Evolutionary conservation across 441 rosid genomes (phyloP).

Genomic region (Erodium moschatum): DNA sequence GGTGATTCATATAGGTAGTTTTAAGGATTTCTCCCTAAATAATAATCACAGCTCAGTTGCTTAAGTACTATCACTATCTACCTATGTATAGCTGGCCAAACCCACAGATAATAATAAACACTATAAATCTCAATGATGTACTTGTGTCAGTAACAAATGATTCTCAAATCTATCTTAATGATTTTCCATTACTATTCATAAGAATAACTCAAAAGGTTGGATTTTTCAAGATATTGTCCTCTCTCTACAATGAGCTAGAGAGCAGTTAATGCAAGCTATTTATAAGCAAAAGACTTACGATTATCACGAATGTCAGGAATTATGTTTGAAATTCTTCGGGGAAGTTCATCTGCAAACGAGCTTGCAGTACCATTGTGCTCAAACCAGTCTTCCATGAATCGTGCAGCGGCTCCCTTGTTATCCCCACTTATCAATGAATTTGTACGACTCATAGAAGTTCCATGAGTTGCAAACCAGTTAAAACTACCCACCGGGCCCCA

Average conservation of each 20-base stretch:
- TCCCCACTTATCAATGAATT: slow-evolving; percentile 92
- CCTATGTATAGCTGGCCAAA: background rate
- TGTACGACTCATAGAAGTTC: slow-evolving; percentile 94
- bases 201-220: background rate
- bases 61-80: background rate
- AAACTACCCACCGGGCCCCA: slow-evolving; percentile 95
- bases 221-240: background rate
- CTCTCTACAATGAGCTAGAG: background rate
- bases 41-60: background rate
- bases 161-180: background rate
- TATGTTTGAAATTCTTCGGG: slow-evolving; percentile 64
- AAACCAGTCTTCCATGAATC: slow-evolving; percentile 95
- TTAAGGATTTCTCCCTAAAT: too few species aligned
- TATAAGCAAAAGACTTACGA: slow-evolving; percentile 39
- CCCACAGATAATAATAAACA: background rate
- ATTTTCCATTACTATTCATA: background rate
- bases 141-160: background rate
- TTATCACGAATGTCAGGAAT: slow-evolving; percentile 34
- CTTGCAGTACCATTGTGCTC: slow-evolving; percentile 32
- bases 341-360: slow-evolving; percentile 39
- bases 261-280: background rate
- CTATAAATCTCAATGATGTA: background rate
- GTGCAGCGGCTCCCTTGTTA: slow-evolving; percentile 93
- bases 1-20: too few species aligned
- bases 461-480: slow-evolving; percentile 96